Base-by-base conservation (phyloP, 2,329 filamentous ascomycete genomes). In the Ophiobolus disseminans region DNA sequence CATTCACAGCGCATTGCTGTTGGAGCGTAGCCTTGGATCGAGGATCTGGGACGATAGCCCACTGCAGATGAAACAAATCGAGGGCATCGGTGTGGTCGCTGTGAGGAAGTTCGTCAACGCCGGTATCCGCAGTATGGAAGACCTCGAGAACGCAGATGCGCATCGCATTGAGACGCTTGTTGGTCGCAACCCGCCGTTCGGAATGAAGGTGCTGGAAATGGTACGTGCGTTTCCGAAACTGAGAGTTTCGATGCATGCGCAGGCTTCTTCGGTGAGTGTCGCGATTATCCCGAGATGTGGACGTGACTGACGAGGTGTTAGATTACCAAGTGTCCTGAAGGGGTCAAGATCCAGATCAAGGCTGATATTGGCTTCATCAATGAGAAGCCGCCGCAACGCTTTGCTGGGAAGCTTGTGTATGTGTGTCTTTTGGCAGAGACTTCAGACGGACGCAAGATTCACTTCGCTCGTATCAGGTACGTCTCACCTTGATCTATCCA, bases 121-220 rank as follows among this genome's bases (percentile, higher is more conserved):
- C n/a, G 85, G 86, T 0, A 82, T 97, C 44, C 84, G 77, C 21
- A 89, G 79, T 4, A 84, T 97, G 5, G 82, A 87, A 32, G 82
- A 84, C n/a, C 76, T 99, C 10, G 83, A 86, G 13, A 74, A 71
- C 5, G 80, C 85, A 11, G 87, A 93, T 26, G 78, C 87, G 20
- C 82, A 86, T 43, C 82, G 85, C 20, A 90, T 99, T 41, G 93
- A 97, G 62, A 82, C 85, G 38, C 75, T 91, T 19, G 71, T 96
- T 37, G 87, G 86, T 55, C 87, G 88, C 44, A 91, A 96, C 57
- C 90, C 91, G 0, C 91, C 93, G 0, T 96, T 89, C 65, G 94
- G 93, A 0, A 80, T 83, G 35, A 87, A 86, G 32, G 67, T 95
- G 32, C 75, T 89, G 11, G 82, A 85, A 10, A 77, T 79, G 16